Base-by-base conservation (phyloP, 1,284 basidiomycete genomes). In the Bothia castanella region DNA sequence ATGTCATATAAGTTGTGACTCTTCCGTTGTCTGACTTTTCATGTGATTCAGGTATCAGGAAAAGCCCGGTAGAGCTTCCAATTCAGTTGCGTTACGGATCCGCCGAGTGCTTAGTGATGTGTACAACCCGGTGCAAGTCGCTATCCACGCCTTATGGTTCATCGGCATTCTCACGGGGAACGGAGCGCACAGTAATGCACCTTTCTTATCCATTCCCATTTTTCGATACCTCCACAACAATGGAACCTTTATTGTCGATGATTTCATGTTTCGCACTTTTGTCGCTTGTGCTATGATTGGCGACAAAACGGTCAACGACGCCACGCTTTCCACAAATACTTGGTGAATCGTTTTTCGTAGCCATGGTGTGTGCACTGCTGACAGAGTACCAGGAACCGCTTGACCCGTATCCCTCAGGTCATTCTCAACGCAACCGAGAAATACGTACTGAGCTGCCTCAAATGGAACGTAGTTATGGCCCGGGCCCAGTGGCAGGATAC, bases 291-390 rank as follows among this genome's bases (percentile, higher is more conserved):
- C 79, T 16, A 74, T 78, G 57, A 68, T 84, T 42, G 72, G 79
- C 8, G 76, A 77, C 57, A 85, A 82, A 64, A 77, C 76, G 66
- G 58, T 82, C 37, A 77, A 83, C 46, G 82, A 85, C 52, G 67
- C 69, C 51, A 66, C 72, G 1, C 75, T 75, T 58, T 63, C 71
- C 36, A 69, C 68, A 52, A 73, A 65, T 50, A 69, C 69, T 35
- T 82, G 79, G 74, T 75, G 20, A 21, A 62, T 54, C 20, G n/a
- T 31, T 37, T 47, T 29, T 6, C 10, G 3, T 34, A 37, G 17
- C 12, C 32, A 38, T 6, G 3, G 29, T 14, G 31, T 25, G 42
- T 45, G 25, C 31, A 21, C 44, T n/a, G 13, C 43, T 62, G 17
- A 63, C 49, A 16, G 17, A 40, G 12, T 48, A 51, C 21, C 29